phyloP scores from a whole-genome alignment of 2,329 filamentous ascomycete species.

The Paradendryphiella salina region DNA sequence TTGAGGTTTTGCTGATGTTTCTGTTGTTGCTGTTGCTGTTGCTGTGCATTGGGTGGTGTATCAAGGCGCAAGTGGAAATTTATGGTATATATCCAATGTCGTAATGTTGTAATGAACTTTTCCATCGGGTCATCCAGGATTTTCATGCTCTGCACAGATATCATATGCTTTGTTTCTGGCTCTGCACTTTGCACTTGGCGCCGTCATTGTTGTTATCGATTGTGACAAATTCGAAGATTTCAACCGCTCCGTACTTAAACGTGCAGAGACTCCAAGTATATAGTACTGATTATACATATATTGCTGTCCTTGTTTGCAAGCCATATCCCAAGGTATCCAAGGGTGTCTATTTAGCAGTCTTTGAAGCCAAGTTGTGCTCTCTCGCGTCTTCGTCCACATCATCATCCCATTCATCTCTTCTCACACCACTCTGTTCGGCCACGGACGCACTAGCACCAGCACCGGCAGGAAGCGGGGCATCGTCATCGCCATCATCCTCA shows the following conservation, averaged over 20 bases:
- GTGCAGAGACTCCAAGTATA: too few relatives aligned
- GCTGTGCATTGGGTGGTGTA: too few relatives aligned
- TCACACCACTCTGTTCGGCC: slow-evolving; percentile 36
- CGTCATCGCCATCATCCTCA: slow-evolving; percentile 52
- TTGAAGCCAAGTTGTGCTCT: slow-evolving; percentile 31
- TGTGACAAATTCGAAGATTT: too few relatives aligned
- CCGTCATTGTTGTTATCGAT: neutral
- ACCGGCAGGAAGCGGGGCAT: slow-evolving; percentile 34
- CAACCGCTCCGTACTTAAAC: too few relatives aligned
- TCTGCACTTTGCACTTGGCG: too few relatives aligned
- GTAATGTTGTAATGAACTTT: neutral
- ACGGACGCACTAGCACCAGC: slow-evolving; percentile 10
- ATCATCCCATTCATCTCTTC: slow-evolving; percentile 48
- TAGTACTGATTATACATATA: too few relatives aligned
- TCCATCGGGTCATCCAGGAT: neutral
- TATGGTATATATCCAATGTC: neutral
- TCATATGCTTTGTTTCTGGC: too few relatives aligned
- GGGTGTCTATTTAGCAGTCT: slow-evolving; percentile 9
- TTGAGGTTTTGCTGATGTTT: too few relatives aligned
- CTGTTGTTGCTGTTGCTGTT: too few relatives aligned
- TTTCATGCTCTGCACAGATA: too few relatives aligned
- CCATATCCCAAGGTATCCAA: neutral
- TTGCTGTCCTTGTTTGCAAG: neutral
- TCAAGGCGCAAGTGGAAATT: neutral
- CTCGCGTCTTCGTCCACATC: slow-evolving; percentile 43